Evolutionary conservation across 169 alveolate genomes (phyloP), one percentile per base, ranked within the genome.

Genomic region (Cryptosporidium sp.): DNA sequence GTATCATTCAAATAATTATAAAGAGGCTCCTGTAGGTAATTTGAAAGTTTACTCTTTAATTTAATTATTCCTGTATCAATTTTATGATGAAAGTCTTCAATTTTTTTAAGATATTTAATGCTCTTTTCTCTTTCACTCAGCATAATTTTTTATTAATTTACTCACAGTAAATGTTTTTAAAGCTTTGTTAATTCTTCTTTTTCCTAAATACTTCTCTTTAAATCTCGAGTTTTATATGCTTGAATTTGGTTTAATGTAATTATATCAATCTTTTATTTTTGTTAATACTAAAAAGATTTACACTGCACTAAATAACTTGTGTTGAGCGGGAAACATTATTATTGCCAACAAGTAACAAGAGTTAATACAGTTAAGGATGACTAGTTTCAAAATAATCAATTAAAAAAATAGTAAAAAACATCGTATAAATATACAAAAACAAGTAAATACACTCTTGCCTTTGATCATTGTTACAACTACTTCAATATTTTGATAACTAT

Each of bases 41-140:
- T 80, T 62, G 9, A 39, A 29, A 80, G 0, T 50, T 62, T 16
- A 4, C 26, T 39, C 39, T 62, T 80, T 61, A 80, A 45, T 80
- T 80, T 80, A 26, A 59, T 41, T 18, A 80, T 80, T 80, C 89
- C 89, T 3, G 69, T 62, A 62, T 80, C 89, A 59, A 80, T 80
- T 50, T 80, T 62, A 37, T 50, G 39, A 29, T 43, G 73, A 43
- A 80, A 65, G 7, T 45, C 69, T 16, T 80, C 74, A n/a, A 80
- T 80, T 41, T 62, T 59, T 14, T 65, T 80, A 6, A 80, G 35
- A 61, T 45, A 80, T 18, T 80, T 21, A 18, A 61, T 67, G 23
- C 41, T 80, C 9, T 61, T 45, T 14, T 33, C 55, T 12, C 10
- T 41, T 21, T n/a, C 31, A 70, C 5, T 39, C 55, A 18, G 6